These are phyloP conservation scores for Aaosphaeria arxii DNA, from an alignment of 2,329 filamentous ascomycete species.

Conservation along the genomic window DNA sequence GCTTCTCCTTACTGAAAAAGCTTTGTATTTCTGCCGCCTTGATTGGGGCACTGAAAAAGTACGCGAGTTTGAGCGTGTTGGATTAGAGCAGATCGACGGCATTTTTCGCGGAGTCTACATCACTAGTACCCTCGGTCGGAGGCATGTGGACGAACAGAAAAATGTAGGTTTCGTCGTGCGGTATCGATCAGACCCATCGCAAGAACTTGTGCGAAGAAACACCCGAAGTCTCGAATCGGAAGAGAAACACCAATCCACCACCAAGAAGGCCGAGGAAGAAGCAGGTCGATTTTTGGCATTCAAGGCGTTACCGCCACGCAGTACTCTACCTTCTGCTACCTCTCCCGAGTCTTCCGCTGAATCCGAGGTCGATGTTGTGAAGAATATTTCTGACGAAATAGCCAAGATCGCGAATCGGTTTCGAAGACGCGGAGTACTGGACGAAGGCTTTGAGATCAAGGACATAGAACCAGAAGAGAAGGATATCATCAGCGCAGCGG, in stretches of 20 bases:
- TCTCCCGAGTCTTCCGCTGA: constrained; percentile 20
- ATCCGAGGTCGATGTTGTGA: constrained; percentile 55
- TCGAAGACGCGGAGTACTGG: constrained; percentile 39
- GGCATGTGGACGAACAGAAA: constrained; percentile 71
- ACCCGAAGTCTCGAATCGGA: constrained; percentile 70
- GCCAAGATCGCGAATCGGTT: constrained; percentile 60
- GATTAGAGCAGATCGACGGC: constrained; percentile 67
- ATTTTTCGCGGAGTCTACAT: constrained; percentile 86
- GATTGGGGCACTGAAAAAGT: constrained; percentile 97
- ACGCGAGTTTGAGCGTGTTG: constrained; percentile 82
- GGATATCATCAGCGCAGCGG: constrained; percentile 78
- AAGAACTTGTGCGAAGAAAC: constrained; percentile 75
- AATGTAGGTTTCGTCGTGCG: constrained; percentile 83
- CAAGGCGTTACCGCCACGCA: constrained; percentile 53
- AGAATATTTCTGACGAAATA: constrained; percentile 72
- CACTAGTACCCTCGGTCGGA: constrained; percentile 76
- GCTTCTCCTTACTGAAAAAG: constrained; percentile 78
- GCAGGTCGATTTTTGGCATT: constrained; percentile 48
- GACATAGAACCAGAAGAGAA: constrained; percentile 49
- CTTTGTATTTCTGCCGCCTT: constrained; percentile 85
- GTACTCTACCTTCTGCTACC: constrained; percentile 28
- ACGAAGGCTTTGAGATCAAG: constrained; percentile 17
- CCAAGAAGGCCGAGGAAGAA: constrained; percentile 17
- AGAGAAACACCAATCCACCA: constrained; percentile 16
- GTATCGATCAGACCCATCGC: constrained; percentile 69